phyloP scores from a whole-genome alignment of 225 moss, liverwort and hornwort genomes.

The Polytrichum formosum region DNA sequence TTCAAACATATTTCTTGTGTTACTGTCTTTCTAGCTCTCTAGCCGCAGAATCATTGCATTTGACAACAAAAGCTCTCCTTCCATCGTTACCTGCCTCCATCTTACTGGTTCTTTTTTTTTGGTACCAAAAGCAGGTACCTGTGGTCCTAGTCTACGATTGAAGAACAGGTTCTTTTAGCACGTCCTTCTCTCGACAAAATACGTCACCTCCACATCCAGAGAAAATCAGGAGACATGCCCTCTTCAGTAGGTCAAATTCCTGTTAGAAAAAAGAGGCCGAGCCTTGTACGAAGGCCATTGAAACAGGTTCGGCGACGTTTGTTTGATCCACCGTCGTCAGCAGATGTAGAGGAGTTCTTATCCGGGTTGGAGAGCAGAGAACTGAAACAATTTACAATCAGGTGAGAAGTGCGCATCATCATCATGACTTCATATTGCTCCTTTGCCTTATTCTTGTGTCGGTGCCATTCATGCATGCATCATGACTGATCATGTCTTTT shows the following conservation, averaged over 20 bases:
- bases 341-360: constrained; percentile 36
- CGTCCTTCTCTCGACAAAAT: not conserved
- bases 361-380: constrained; percentile 34
- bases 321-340: constrained; percentile 26
- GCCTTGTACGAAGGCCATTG: constrained; percentile 15
- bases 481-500: not conserved
- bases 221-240: constrained; percentile 10
- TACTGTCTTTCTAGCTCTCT: too few relatives aligned
- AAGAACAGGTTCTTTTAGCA: not conserved
- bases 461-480: not conserved
- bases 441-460: constrained; percentile 8
- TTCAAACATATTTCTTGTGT: too few relatives aligned
- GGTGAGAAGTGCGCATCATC: constrained; percentile 10
- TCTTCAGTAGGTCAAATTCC: constrained; percentile 23
- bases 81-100: too few relatives aligned
- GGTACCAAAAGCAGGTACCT: too few relatives aligned
- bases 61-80: too few relatives aligned
- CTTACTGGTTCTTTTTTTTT: too few relatives aligned
- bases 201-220: constrained; percentile 19
- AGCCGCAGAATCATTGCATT: too few relatives aligned
- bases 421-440: constrained; percentile 5
- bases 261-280: constrained; percentile 19
- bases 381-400: constrained; percentile 35
- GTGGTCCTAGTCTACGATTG: too few relatives aligned
- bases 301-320: constrained; percentile 27